A percentile compares a stretch with the other conserved stretches of the same genome.
Conservation (phyloP, 345 rosid species). For the Camelina hispida region DNA sequence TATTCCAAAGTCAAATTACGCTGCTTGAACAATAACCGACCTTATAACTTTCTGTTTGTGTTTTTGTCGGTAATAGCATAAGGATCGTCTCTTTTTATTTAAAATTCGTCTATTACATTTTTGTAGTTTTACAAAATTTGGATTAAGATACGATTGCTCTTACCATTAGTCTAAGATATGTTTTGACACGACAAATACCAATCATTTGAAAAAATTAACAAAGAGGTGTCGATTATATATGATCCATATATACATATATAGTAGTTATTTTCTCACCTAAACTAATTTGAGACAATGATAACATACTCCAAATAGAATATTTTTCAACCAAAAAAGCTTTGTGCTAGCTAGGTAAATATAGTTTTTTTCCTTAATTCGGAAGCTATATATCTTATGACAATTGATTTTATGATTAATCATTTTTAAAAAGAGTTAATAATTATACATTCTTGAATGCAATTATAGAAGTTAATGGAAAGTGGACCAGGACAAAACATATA, state of each 20-base stretch:
- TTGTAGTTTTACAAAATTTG: background rate
- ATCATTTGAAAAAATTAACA: too few species aligned
- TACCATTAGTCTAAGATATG: background rate
- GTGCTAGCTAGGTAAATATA: constrained; percentile 18
- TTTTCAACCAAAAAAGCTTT: constrained; percentile 14
- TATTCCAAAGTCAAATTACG: constrained; percentile 29
- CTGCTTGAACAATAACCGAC: constrained; percentile 7
- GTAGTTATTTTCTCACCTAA: background rate
- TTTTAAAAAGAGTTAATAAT: background rate
- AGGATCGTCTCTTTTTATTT: constrained; percentile 10
- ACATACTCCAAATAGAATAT: background rate
- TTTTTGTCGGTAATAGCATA: constrained; percentile 23
- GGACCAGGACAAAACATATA: constrained; percentile 3
- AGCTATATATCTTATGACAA: background rate
- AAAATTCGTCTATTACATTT: background rate
- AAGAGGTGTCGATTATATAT: background rate
- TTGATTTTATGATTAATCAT: background rate
- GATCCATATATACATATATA: background rate
- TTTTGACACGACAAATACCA: background rate
- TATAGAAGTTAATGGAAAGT: background rate
- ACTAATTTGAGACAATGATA: constrained; percentile 14
- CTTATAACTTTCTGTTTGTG: constrained; percentile 12
- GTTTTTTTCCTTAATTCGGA: background rate
- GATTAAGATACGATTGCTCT: background rate
- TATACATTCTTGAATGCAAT: background rate